Base-by-base conservation (phyloP, 176 grass and related monocot species). In the Cenchrus purpureus region DNA sequence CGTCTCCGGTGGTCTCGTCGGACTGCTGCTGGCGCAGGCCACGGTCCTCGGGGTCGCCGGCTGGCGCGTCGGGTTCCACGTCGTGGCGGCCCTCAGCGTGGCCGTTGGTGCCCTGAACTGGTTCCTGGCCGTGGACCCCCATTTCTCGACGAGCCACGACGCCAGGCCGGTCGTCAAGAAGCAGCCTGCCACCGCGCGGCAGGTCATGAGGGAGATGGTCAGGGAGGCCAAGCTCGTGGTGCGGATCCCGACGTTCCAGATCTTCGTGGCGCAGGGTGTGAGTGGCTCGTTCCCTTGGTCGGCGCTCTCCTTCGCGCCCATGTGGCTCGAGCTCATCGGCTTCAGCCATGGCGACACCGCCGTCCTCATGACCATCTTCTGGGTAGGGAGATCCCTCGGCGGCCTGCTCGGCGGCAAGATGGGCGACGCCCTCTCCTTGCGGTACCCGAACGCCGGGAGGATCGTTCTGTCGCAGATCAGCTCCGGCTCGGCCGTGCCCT, bases 261-360 rank as follows among this genome's bases (percentile, higher is more conserved):
- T 94, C 62, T 87, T 94, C 43, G 80, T 92, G 59, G 92, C 92
- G 48, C 89, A 94, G 83, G 96, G 96, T 9, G 85, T 98, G 17
- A 87, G 79, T 10, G 93, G 96, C 1, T 83, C 89, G 11, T 95
- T 98, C 71, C 82, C 86, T 1, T 90, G 91, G 91, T 93, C 77
- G 2, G 88, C 95, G 53, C 86, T 98, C 3, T 92, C 93, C 12
- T 98, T 98, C 65, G 73, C 79, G 6, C 80, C 96, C 12, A 91
- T 98, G 96, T 98, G 91, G 96, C 89, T 98, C 1, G 96, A 98
- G 79, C 93, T 98, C 79, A 53, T 90, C 3, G 96, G 96, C 28
- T 94, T 94, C 84, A 89, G 77, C 79, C 92, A 92, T 81, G 19
- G 44, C 6, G 44, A 65, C 7, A 92, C 92, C 15, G 87, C 86